Base-by-base conservation (phyloP, 148 eudicot species). In the Rheum nobile region DNA sequence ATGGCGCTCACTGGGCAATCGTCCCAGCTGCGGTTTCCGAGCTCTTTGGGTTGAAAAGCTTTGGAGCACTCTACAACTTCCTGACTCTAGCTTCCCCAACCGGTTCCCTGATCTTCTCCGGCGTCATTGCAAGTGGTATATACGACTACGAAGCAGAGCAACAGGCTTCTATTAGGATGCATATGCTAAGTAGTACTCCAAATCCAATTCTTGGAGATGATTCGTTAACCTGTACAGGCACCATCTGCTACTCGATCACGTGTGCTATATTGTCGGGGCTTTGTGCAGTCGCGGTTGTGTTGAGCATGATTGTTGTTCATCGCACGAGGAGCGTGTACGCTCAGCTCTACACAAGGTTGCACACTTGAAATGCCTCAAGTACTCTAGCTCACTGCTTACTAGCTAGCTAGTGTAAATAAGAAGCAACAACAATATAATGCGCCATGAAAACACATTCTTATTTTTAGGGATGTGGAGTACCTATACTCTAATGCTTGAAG, bases 1-100 rank as follows among this genome's bases (percentile, higher is more conserved):
- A 85, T 55, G 90, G 92, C 10, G 90, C 88, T 8, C 90, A 88
- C 54, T 88, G 90, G 90, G 90, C 85, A 13, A 81, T 88, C 12
- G 84, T 83, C 71, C 90, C 92, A 0, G 89, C 89, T 31, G 76
- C 91, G 28, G 80, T 82, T 46, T 88, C 90, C 8, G 92, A 88
- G 78, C 76, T 83, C 44, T 86, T 86, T 76, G 90, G 89, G 29
- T 42, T 89, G 77, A 87, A 83, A 78, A 85, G 90, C 78, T 89
- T 89, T 17, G 88, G 87, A 47, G 82, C 90, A 0, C 75, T 85
- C 22, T 89, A 85, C 29, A 89, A 84, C 43, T 87, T 85, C 44
- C 79, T 87, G 8, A 81, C 83, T 14, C 78, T 85, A 48, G 82
- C 87, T 43, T 80, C 84, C 71, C 83, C 92, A 0, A 77, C 71